A percentile compares a stretch with the other conserved stretches of the same genome.
Evolutionary conservation across 805 yeast genomes (phyloP).

Genomic region (Wickerhamomyces sydowiorum): DNA sequence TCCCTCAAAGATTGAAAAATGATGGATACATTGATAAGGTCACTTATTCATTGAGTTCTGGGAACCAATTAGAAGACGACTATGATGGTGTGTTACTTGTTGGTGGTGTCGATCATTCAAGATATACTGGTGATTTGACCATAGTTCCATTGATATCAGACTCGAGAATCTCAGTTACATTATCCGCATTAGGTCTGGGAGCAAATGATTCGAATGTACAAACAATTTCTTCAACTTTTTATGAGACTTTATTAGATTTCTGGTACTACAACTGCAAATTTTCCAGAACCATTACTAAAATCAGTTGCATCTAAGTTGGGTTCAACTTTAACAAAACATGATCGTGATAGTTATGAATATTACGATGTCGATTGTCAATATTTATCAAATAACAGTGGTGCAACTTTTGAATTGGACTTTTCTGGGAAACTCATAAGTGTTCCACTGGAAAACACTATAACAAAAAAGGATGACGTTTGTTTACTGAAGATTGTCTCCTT

Average conservation of each 20-base stretch:
- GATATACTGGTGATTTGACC: conserved; percentile 42
- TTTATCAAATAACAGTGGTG: background rate
- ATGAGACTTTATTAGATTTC: conserved; percentile 47
- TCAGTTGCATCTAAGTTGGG: conserved; percentile 24
- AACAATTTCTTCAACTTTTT: background rate
- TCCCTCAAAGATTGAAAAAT: conserved; percentile 51
- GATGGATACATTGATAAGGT: conserved; percentile 45
- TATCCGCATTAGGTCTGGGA: conserved; percentile 44
- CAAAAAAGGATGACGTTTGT: conserved; percentile 16
- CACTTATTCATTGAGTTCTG: conserved; percentile 53
- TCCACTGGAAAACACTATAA: conserved; percentile 1
- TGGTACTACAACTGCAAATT: conserved; percentile 47
- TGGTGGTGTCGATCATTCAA: conserved; percentile 58
- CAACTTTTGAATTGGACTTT: conserved; percentile 1
- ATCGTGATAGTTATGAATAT: conserved; percentile 28
- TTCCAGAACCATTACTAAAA: conserved; percentile 31
- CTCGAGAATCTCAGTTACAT: conserved; percentile 30
- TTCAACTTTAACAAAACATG: conserved; percentile 26
- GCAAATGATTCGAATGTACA: conserved; percentile 23
- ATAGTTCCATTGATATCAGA: conserved; percentile 44
- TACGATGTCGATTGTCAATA: conserved; percentile 37
- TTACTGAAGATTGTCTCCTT: conserved; percentile 13
- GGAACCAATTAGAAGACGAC: conserved; percentile 16
- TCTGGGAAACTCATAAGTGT: conserved; percentile 1
- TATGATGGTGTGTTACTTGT: conserved; percentile 46